Evolutionary conservation across 2,329 filamentous ascomycete genomes (phyloP).

Genomic region (Aspergillus fumigatus): DNA sequence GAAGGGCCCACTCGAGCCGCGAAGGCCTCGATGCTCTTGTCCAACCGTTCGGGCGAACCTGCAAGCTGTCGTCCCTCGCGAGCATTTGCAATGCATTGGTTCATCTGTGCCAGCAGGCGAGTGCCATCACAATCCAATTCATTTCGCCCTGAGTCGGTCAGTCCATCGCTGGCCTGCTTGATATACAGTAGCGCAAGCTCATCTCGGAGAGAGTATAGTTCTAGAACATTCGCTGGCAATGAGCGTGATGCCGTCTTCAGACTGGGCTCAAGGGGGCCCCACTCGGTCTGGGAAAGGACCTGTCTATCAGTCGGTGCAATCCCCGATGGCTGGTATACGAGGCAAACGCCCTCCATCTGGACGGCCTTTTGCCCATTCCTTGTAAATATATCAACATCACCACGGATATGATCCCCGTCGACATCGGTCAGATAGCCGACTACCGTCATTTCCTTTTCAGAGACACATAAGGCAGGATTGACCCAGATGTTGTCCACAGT

Average conservation of each 20-base stretch:
- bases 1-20: background rate
- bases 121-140: background rate
- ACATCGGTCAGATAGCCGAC: background rate
- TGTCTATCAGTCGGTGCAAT: background rate
- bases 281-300: background rate
- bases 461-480: background rate
- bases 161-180: background rate
- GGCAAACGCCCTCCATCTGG: slow-evolving; percentile 1
- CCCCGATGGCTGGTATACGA: background rate
- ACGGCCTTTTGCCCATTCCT: background rate
- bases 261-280: background rate
- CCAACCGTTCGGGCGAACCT: background rate
- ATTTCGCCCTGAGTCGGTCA: too few species aligned
- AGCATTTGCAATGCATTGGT: background rate
- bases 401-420: background rate
- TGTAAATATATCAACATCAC: slow-evolving; percentile 5
- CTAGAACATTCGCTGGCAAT: background rate
- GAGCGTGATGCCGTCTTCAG: background rate
- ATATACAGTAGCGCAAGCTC: background rate
- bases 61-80: background rate
- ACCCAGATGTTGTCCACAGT: slow-evolving; percentile 8
- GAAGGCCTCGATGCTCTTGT: background rate
- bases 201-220: background rate
- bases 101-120: background rate
- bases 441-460: background rate